Base-by-base conservation (phyloP, 352 stramenopile genomes). In the Phytopythium chamaehyphon region DNA sequence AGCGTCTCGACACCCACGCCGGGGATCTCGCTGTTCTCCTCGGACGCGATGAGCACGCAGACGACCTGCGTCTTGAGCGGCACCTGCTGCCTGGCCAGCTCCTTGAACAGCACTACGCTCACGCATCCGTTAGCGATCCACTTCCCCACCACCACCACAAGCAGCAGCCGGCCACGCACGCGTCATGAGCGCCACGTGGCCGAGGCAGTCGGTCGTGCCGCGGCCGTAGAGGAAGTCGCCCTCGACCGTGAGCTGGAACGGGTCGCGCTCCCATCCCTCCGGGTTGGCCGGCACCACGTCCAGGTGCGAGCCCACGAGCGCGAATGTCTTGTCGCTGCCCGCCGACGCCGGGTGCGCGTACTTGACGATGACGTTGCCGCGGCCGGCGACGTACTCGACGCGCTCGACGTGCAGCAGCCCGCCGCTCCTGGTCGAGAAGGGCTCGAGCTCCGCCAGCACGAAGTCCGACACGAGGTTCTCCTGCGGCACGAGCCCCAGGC, bases 201-300 rank as follows among this genome's bases (percentile, higher is more conserved):
- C 91, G 1, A 98, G 76, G 61, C 91, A 98, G 49, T 98, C 91
- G 26, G 91, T 97, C 12, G 91, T 98, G 35, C 91, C 91, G 12
- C 91, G 82, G 31, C 89, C 91, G 59, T 87, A 97, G 16, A 98
- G 76, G 61, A 94, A 94, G 67, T 98, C 91, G 6, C 89, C 90
- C 48, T 97, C 91, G 0, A 95, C 83, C 2, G 69, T 76, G 0
- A 97, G 63, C 36, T 80, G 73, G 62, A 97, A 97, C 16, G 90
- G 90, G 54, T 97, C 83, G 45, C 80, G 61, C 9, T 89, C 68
- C 90, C 90, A 97, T 11, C 73, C 76, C 56, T 96, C 86, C 0
- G 90, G 88, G 62, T 96, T 96, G n/a, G 90, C 90, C 6, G 90
- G 90, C 36, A 97, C 90, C 21, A 97, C 90, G 58, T 98, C 91